Evolutionary conservation across 2,329 filamentous ascomycete genomes (phyloP), one percentile per base, ranked within the genome.

Genomic region (Salinomyces thailandicus): DNA sequence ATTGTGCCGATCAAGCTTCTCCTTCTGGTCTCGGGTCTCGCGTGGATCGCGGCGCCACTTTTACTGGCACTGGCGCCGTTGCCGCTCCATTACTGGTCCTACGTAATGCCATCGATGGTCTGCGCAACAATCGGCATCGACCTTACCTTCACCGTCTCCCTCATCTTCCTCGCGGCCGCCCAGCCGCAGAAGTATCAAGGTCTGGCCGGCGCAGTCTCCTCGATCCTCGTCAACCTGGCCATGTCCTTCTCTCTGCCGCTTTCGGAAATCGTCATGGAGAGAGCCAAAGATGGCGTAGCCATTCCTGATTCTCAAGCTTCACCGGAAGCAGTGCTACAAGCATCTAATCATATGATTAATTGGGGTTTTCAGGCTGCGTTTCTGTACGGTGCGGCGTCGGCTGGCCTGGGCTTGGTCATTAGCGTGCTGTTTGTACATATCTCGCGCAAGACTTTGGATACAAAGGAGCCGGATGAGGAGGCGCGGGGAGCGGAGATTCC

Each of bases 61-160:
- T 42, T 61, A 3, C 48, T 61, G 14, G 57, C 57, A 1, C 40
- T 59, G 13, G 49, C 47, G 12, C 50, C 55, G 1, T 27, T 48
- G 5, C 54, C 53, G 1, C 33, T 57, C 18, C 43, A 48, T 22
- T 61, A 59, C 46, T 61, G 57, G 57, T 42, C 50, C 0, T 53
- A 51, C 33, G 51, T 58, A 11, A 48, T 61, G 39, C 57, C 57
- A 8, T 56, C 57, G 5, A 59, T 59, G 56, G 30, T 60, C 2
- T 58, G 54, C 41, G 53, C 52, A 3, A 59, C 58, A 1, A 39
- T 59, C 5, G 58, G 57, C 18, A 52, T 58, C 36, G 58, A 61
- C 38, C 38, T 60, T 5, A 61, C 58, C 0, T 59, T 53, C 48
- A 58, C 52, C n/a, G 44, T 60, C 3, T 51, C 52, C 12, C 46